Conservation (phyloP, 163 green algal genomes). For the Scenedesmus sp. region DNA sequence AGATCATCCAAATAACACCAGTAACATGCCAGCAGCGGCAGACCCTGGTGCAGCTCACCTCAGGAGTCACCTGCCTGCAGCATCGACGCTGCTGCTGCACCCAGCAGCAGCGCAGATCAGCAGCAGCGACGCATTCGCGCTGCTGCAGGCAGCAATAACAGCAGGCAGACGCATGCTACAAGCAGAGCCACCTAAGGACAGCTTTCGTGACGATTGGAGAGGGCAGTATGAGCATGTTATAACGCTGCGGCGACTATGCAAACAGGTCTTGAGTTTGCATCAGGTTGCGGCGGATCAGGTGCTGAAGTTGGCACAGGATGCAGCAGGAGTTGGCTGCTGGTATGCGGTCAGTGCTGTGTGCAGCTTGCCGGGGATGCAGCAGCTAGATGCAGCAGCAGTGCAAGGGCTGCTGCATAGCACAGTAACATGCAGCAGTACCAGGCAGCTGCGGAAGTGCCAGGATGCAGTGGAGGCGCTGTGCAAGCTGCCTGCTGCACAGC, state of each 20-base stretch:
- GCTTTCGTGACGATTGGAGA: neutral
- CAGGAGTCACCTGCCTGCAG: neutral
- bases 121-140: neutral
- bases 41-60: neutral
- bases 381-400: neutral
- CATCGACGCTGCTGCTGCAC: neutral
- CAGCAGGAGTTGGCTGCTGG: neutral
- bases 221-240: neutral
- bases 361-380: neutral
- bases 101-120: neutral
- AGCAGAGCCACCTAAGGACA: neutral
- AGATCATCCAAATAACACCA: neutral
- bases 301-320: neutral
- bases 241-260: neutral
- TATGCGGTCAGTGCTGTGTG: neutral
- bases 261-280: neutral
- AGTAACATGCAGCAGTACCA: neutral
- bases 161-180: neutral
- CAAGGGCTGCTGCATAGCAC: neutral
- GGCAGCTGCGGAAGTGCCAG: neutral
- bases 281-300: neutral
- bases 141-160: neutral
- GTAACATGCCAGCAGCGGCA: neutral
- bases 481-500: constrained; percentile 2
- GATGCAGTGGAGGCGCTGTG: neutral